Conservation (phyloP, 73 alveolate genomes). For the Paramecium tetraurelia region DNA sequence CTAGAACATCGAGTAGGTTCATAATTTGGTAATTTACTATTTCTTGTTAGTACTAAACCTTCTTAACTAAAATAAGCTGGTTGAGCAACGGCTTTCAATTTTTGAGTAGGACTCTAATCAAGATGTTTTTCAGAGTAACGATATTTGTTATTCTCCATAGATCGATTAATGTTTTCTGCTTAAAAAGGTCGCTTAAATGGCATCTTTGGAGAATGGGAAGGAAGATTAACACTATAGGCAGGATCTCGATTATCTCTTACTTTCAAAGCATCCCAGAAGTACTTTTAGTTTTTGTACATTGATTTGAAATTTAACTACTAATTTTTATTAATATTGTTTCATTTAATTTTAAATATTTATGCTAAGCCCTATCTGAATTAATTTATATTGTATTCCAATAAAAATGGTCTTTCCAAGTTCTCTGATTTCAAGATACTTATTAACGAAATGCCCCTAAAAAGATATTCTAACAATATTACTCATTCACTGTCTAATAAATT, state of each 20-base stretch:
- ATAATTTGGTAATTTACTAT: conserved; percentile 64
- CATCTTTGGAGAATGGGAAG: neutral
- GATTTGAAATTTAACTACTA: conserved; percentile 24
- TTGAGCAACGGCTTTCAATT: neutral
- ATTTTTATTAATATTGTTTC: conserved; percentile 19
- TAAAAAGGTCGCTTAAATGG: conserved; percentile 20
- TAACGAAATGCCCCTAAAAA: conserved; percentile 68
- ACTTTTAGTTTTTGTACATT: neutral
- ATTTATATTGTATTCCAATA: conserved; percentile 80
- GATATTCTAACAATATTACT: conserved; percentile 47
- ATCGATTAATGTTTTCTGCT: neutral
- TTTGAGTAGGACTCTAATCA: neutral
- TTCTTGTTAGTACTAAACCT: neutral
- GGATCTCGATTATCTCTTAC: neutral
- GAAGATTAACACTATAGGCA: conserved; percentile 21
- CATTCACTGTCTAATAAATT: conserved; percentile 27
- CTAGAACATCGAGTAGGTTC: conserved; percentile 83
- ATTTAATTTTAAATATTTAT: conserved; percentile 60
- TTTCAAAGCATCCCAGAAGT: neutral
- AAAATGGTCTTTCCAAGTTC: conserved; percentile 77
- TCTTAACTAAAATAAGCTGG: conserved; percentile 36
- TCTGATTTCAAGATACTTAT: conserved; percentile 78
- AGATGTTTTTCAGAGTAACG: conserved; percentile 28
- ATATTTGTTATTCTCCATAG: neutral
- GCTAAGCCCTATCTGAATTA: conserved; percentile 74